Evolutionary conservation across 2,329 filamentous ascomycete species (phyloP), one percentile per base, ranked within the genome.

Genomic region (Penicillium olsonii): DNA sequence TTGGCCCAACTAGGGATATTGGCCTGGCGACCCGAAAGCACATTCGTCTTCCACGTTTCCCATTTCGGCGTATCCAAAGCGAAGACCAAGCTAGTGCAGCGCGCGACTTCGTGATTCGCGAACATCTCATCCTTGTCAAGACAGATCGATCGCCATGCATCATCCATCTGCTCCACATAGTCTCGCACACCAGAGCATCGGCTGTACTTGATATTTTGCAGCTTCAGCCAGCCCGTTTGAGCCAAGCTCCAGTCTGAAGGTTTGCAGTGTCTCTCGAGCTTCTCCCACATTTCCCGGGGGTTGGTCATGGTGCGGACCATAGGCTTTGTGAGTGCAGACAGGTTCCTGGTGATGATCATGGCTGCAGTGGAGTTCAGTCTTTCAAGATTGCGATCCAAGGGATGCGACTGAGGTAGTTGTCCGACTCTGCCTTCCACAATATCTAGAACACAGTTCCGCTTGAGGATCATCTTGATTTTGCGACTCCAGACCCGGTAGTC

Each of bases 71-170:
- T 34, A 29, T 47, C 45, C 38, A 47, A 37, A 20, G 27, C 31
- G n/a, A 33, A 47, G 15, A 47, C n/a, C 5, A 47, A 37, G 8
- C 45, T 47, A 4, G 22, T 17, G 14, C 45, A 47, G 12, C 45
- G 45, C 9, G 45, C 45, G 4, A 42, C 11, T 17, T 47, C 45
- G 9, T 47, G 45, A 12, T 42, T 47, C 7, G 35, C 45, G 12
- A 42, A 19, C 7, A 17, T 6, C 6, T 47, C 45, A 17, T 47
- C 45, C n/a, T 15, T 22, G 7, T 42, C 45, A 37, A 47, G 45
- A 15, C 45, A 42, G 7, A 47, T 47, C 7, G 37, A 42, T 12
- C 45, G 26, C 45, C 45, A 47, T n/a, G 45, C 45, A 42, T 47
- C 45, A 5, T 42, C 45, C 14, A 47, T 17, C 37, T 20, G 41